These are phyloP conservation scores for Neonectria neomacrospora DNA, from an alignment of 2,329 filamentous ascomycete genomes.

Conservation along the genomic window DNA sequence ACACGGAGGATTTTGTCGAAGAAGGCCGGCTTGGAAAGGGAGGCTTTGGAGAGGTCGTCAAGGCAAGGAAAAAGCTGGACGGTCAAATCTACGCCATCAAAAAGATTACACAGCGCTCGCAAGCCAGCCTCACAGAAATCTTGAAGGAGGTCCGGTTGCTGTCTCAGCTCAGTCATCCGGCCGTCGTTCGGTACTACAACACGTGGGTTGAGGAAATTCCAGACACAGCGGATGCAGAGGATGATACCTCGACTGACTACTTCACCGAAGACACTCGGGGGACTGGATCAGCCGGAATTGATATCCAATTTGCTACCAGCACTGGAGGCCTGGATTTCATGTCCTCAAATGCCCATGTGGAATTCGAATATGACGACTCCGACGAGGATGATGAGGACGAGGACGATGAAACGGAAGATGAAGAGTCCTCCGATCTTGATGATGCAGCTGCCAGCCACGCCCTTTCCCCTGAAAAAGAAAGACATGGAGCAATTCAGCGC, in stretches of 20 bases:
- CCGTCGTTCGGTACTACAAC: conserved; percentile 89
- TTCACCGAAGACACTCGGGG: conserved; percentile 52
- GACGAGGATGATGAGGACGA: conserved; percentile 59
- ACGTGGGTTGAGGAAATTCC: conserved; percentile 87
- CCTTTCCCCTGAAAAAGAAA: conserved; percentile 47
- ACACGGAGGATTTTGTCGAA: conserved; percentile 90
- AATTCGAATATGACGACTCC: conserved; percentile 73
- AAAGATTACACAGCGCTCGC: conserved; percentile 87
- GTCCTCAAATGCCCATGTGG: conserved; percentile 83
- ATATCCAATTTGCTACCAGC: conserved; percentile 74
- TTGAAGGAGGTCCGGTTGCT: conserved; percentile 87
- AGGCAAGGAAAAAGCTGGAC: conserved; percentile 93
- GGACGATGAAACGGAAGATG: conserved; percentile 59
- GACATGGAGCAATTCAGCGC: conserved; percentile 43
- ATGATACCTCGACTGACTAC: conserved; percentile 65
- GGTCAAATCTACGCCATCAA: conserved; percentile 96
- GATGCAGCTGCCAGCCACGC: conserved; percentile 45
- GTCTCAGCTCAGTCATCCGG: conserved; percentile 91
- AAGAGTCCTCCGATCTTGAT: conserved; percentile 53
- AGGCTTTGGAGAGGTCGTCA: conserved; percentile 95
- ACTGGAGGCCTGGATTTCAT: conserved; percentile 92
- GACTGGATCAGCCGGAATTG: conserved; percentile 54
- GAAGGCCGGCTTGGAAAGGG: conserved; percentile 90
- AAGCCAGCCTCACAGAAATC: conserved; percentile 82
- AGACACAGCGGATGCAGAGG: conserved; percentile 65